Conservation (phyloP, 73 alveolate genomes). For the Paramecium caudatum region DNA sequence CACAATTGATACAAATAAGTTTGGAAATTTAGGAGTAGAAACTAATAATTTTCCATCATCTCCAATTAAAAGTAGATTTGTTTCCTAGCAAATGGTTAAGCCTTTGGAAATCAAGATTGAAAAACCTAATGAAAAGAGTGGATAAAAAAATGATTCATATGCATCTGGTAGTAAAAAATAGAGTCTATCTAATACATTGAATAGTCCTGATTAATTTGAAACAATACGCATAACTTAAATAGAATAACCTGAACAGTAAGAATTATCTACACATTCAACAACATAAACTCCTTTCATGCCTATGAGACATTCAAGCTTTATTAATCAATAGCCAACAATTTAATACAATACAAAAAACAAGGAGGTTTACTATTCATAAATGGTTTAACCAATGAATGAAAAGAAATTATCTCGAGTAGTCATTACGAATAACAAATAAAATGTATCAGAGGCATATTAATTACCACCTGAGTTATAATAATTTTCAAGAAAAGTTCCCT, state of each 20-base stretch:
- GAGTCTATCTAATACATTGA: no score
- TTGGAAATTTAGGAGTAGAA: no score
- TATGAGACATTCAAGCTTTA: slow-evolving; percentile 14
- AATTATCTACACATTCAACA: neutral
- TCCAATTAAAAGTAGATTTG: no score
- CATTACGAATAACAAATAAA: neutral
- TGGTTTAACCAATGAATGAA: neutral
- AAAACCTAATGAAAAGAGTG: no score
- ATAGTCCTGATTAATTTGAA: slow-evolving; percentile 49
- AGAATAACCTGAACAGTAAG: neutral
- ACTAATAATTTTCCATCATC: no score
- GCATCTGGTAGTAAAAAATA: no score
- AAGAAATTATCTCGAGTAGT: neutral
- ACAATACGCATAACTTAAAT: neutral
- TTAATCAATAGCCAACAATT: neutral
- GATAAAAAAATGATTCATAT: no score
- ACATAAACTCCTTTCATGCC: neutral
- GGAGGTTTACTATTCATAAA: slow-evolving; percentile 9
- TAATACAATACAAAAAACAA: neutral
- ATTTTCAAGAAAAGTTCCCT: neutral
- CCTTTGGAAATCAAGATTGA: no score
- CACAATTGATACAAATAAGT: no score
- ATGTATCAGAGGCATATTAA: neutral
- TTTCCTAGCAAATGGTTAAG: no score
- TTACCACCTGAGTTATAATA: neutral